phyloP scores from a whole-genome alignment of 2,329 filamentous ascomycete species.

The Fusarium compactum region DNA sequence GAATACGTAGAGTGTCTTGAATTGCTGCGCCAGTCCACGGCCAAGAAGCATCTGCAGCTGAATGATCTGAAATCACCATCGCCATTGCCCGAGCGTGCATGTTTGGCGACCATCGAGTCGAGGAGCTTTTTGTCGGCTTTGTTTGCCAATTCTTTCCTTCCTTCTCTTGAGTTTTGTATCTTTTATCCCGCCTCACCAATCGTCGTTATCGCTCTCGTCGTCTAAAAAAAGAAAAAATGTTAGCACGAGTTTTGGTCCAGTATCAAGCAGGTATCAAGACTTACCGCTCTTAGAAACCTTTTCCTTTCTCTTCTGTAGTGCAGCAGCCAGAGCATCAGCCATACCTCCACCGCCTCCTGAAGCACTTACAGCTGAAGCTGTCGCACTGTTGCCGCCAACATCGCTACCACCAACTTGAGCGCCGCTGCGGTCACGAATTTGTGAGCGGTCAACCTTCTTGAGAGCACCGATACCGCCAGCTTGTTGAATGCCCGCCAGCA shows the following conservation, averaged over 20 bases:
- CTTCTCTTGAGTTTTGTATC: constrained; percentile 25
- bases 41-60: constrained; percentile 11
- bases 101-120: constrained; percentile 9
- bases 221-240: constrained; percentile 63
- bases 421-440: constrained; percentile 79
- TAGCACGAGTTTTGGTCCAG: constrained; percentile 7
- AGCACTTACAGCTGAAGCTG: constrained; percentile 63
- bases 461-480: constrained; percentile 75
- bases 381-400: constrained; percentile 64
- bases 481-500: constrained; percentile 79
- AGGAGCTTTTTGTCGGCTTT: constrained; percentile 23
- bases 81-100: constrained; percentile 12
- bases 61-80: constrained; percentile 15
- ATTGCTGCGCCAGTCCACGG: constrained; percentile 8
- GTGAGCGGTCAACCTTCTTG: constrained; percentile 78
- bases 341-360: constrained; percentile 74
- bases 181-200: constrained; percentile 64
- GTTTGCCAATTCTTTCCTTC: constrained; percentile 16
- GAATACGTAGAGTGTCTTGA: constrained; percentile 10
- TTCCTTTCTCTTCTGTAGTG: constrained; percentile 85
- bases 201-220: constrained; percentile 81
- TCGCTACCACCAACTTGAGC: constrained; percentile 69
- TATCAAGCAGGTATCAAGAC: constrained; percentile 54
- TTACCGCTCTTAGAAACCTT: constrained; percentile 96
- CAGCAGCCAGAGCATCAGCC: constrained; percentile 84